These are phyloP conservation scores for Aethionema arabicum DNA, from an alignment of 345 rosid species.

Conservation along the genomic window DNA sequence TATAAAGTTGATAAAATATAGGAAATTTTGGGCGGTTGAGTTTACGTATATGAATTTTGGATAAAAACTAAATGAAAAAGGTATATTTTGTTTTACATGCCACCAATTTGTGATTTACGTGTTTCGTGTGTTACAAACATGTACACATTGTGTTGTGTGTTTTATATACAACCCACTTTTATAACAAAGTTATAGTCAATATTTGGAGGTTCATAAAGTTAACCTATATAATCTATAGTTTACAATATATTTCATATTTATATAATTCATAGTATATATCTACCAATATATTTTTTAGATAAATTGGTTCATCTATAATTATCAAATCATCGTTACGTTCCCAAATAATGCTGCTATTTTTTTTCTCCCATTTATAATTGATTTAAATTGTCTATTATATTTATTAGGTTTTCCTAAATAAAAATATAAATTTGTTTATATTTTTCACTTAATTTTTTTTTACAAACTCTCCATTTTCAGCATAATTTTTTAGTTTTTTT, in stretches of 20 bases:
- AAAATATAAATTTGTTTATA: too few species aligned
- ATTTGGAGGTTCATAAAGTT: slow-evolving; percentile 19
- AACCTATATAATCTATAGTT: slow-evolving; percentile 9
- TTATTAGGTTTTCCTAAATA: too few species aligned
- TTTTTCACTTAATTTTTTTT: too few species aligned
- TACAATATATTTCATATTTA: too few species aligned
- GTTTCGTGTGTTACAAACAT: slow-evolving; percentile 14
- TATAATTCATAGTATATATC: too few species aligned
- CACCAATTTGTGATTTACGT: slow-evolving; percentile 8
- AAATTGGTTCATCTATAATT: too few species aligned
- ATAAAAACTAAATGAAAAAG: slow-evolving; percentile 19
- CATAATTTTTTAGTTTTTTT: too few species aligned
- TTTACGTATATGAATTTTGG: slow-evolving; percentile 19
- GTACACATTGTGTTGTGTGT: slow-evolving; percentile 24
- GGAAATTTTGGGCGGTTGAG: slow-evolving; percentile 25
- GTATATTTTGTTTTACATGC: slow-evolving; percentile 37
- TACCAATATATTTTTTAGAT: not conserved
- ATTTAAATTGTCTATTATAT: too few species aligned
- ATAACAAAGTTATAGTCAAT: slow-evolving; percentile 3
- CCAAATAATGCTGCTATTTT: not conserved
- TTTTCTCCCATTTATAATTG: too few species aligned
- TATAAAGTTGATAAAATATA: slow-evolving; percentile 10
- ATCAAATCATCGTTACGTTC: too few species aligned
- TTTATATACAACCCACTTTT: slow-evolving; percentile 21
- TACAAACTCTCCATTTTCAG: too few species aligned